Evolutionary conservation across 257 asterid species (phyloP), one percentile per base, ranked within the genome.

Genomic region (Solanum tacnaense): DNA sequence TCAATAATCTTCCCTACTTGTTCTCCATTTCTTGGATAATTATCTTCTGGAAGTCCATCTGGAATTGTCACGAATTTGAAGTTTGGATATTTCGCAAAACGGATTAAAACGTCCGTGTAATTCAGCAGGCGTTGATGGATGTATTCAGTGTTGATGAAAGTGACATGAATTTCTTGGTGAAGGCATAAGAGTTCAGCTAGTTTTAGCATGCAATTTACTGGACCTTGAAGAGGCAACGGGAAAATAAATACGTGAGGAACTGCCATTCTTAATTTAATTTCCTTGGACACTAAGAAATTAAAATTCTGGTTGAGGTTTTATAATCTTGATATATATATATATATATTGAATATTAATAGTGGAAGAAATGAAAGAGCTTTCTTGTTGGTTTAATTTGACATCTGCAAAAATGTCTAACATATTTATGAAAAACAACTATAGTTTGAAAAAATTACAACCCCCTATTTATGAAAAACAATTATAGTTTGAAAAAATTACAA

Each of bases 121-220:
- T 78, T 83, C 16, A 83, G 39, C 13, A 91, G 83, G 75, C 92
- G 85, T 25, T 32, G 49, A 29, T 88, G 83, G 84, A 87, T 85
- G 31, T 20, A 12, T 3, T 68, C 32, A 35, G 90, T 23, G 56
- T 87, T 83, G 10, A 89, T 32, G 87, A 67, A 90, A 20, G 91
- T 89, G 83, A 89, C 12, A 29, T 76, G 52, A 39, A 88, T 52
- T 7, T 86, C 84, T 44, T 79, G 67, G 67, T 86, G 38, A 67
- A 89, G 87, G 83, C 89, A 89, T 0, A 91, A 36, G 44, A 91
- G 87, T 72, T 91, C 89, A 23, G 92, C 89, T 13, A 91, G 87
- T 71, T 91, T 91, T 78, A 89, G 84, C 89, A 89, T 91, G 89
- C 90, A 87, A 56, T 91, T 89, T 2, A 91, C 91, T 74, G 87